Evolutionary conservation across 805 yeast genomes (phyloP).

Genomic region (Pichia deserticola): DNA sequence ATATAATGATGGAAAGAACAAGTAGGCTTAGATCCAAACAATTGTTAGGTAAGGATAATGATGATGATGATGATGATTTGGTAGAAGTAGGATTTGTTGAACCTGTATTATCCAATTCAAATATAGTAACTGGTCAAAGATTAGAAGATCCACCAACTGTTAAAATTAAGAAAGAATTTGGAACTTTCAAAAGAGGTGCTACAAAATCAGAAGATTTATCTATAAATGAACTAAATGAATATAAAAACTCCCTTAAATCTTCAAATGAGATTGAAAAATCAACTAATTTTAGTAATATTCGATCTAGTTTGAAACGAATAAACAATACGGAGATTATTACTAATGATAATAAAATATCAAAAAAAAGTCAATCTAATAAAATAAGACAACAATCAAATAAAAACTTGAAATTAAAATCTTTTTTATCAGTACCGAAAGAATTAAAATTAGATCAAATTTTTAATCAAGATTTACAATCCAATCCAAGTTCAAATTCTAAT

Average conservation of each 20-base stretch:
- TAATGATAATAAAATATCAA: neutral
- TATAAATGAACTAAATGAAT: neutral
- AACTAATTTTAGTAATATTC: slow-evolving; percentile 12
- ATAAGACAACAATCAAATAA: too few species aligned
- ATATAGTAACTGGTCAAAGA: slow-evolving; percentile 67
- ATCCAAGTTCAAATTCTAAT: too few species aligned
- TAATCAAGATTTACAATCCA: too few species aligned
- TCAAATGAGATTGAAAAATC: slow-evolving; percentile 4
- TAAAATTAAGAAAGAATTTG: slow-evolving; percentile 47
- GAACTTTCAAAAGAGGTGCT: slow-evolving; percentile 5
- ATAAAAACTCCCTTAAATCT: neutral
- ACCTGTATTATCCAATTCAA: slow-evolving; percentile 48
- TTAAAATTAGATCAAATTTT: neutral
- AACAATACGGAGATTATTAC: too few species aligned
- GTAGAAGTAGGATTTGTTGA: slow-evolving; percentile 37
- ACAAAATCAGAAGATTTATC: too few species aligned
- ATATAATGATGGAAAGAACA: neutral
- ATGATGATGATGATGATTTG: neutral
- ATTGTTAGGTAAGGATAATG: neutral
- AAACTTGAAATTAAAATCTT: slow-evolving; percentile 6
- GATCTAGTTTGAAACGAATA: slow-evolving; percentile 5
- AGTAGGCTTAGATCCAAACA: neutral
- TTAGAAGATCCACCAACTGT: slow-evolving; percentile 60
- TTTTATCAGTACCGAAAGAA: neutral
- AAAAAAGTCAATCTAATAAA: neutral